Evolutionary conservation across 2,329 filamentous ascomycete genomes (phyloP), one percentile per base, ranked within the genome.

Genomic region (Fusarium sterilihyphosum): DNA sequence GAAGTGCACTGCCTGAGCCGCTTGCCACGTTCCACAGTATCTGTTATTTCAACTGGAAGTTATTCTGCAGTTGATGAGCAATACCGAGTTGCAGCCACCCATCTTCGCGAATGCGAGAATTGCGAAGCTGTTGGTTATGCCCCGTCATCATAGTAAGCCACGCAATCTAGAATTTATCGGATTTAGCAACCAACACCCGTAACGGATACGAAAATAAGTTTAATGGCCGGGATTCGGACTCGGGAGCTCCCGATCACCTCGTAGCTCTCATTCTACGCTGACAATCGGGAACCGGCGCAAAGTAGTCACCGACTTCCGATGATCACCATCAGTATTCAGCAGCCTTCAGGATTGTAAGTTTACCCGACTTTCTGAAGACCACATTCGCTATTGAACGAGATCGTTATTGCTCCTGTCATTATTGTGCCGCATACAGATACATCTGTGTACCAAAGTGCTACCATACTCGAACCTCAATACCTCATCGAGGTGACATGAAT

Each of bases 401-500:
- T 58, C 53, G 37, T 29, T 46, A 46, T 62, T 65, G 37, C 61
- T 61, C 60, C 38, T 56, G 35, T 64, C 31, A 35, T 65, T 17
- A 43, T 63, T 44, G 24, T 65, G 59, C 33, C 31, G 41, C 50
- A 46, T 46, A 37, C 52, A 67, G n/a, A 49, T 43, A 29, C 43
- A 56, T 62, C 35, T 58, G 53, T 61, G 46, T 56, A 52, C 44
- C 46, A 49, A 47, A 58, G 62, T 71, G 54, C 50, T 33, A 68
- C 69, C 29, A 70, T 74, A 69, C 64, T 70, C 67, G 73, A 74
- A 60, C 71, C 65, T 73, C 64, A 70, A 74, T 74, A 60, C 71
- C 74, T 74, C 61, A 70, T 76, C 61, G 73, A 74, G 58, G 58
- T 73, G 73, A 63, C 60, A 74, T 70, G 49, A 52, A 63, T 49